Base-by-base conservation (phyloP, 2,329 filamentous ascomycete species). In the Fusarium guadeloupense region DNA sequence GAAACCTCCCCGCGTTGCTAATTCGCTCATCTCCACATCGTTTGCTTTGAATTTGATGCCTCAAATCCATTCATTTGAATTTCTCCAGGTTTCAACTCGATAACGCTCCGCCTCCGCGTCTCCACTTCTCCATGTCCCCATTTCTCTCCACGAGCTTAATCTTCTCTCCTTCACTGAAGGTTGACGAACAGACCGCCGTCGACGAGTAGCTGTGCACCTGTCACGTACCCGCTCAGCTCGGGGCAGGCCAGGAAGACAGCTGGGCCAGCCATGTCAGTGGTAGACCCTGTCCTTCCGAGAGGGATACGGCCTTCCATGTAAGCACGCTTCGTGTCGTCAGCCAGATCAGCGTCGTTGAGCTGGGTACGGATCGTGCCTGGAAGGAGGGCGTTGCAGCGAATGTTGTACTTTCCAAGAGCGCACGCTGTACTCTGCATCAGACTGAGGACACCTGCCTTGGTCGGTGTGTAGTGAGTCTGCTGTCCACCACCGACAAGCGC, bases 141-240 rank as follows among this genome's bases (percentile, higher is more conserved):
- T 48, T 59, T 60, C 60, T 62, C 43, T 19, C 58, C 49, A 52
- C 35, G 46, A 53, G 54, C 57, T 67, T 48, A 46, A 60, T 66
- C 49, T 47, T 64, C 52, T 46, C 55, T 52, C 52, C 60, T 41
- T 73, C 76, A 94, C 76, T 95, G 92, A 68, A 96, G 78, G 76
- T 96, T 96, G 14, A 96, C 93, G 81, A 95, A 97, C 59, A 94
- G 74, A 0, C 93, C 93, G 10, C 93, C 93, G 76, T 97, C 93
- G 13, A 97, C 93, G 61, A 97, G 75, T 66, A 97, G 71, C 76
- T 95, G 91, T 14, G 92, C 89, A 0, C 92, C 92, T 55, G 87
- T 94, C 55, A 95, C 89, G 76, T 93, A 95, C 20, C 85, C 85
- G 72, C 89, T 94, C 77, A 96, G 76, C 74, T 89, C 85, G 57